Conservation (phyloP, 139 green algal genomes). For the Picochlorum sp. region DNA sequence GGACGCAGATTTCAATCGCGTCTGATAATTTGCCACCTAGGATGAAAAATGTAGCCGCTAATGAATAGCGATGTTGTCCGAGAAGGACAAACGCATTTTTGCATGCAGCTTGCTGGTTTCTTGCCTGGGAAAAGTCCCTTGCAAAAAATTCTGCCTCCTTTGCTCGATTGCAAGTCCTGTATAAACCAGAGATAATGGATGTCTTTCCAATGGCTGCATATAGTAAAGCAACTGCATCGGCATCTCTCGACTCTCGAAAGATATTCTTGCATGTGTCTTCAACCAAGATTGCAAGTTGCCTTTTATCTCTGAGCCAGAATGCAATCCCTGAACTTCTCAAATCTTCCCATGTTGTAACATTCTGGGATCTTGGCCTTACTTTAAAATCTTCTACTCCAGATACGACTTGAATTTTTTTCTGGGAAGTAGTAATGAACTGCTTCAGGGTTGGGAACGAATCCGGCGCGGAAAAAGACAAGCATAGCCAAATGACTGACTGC, state of each 20-base stretch:
- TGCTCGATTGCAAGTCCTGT: conserved; percentile 45
- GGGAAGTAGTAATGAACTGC: background rate
- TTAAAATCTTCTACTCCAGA: background rate
- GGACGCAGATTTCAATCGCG: conserved; percentile 1
- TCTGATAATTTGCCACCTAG: conserved; percentile 33
- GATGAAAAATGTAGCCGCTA: conserved; percentile 84
- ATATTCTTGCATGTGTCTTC: conserved; percentile 69
- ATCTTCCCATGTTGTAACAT: conserved; percentile 10
- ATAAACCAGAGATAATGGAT: conserved; percentile 55
- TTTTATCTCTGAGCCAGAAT: conserved; percentile 68
- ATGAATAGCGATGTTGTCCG: conserved; percentile 67
- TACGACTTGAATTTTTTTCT: background rate
- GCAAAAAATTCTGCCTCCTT: conserved; percentile 76
- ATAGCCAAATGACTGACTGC: background rate
- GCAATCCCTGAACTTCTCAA: conserved; percentile 64
- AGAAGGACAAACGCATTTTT: conserved; percentile 91
- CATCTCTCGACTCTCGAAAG: conserved; percentile 54
- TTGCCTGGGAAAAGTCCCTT: conserved; percentile 56
- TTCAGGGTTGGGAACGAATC: too few species aligned
- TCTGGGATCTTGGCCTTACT: background rate
- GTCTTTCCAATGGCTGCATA: conserved; percentile 69
- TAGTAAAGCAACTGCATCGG: conserved; percentile 70
- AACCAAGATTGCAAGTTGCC: conserved; percentile 11
- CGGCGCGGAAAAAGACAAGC: background rate
- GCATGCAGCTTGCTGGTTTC: conserved; percentile 48